These are phyloP conservation scores for Collybia sordida DNA, from an alignment of 768 basidiomycete genomes.

Conservation along the genomic window DNA sequence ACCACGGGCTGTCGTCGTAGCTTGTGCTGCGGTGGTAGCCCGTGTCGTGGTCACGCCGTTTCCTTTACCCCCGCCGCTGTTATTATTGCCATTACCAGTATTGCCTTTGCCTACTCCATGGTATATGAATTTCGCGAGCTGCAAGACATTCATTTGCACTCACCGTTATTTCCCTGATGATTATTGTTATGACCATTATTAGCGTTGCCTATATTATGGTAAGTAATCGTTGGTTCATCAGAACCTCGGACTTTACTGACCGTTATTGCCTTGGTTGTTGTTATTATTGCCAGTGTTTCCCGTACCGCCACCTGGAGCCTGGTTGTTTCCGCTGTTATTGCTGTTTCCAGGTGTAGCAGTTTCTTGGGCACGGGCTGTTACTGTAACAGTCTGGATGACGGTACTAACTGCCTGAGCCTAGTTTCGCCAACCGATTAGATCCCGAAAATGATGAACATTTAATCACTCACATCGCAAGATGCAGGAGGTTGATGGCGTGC, in stretches of 20 bases:
- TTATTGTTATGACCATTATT: conserved; percentile 8
- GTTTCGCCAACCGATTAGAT: conserved; percentile 10
- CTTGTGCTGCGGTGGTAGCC: background rate
- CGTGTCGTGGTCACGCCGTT: background rate
- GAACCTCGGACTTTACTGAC: background rate
- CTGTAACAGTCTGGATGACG: conserved; percentile 32
- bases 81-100: conserved; percentile 7
- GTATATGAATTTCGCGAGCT: background rate
- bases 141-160: background rate
- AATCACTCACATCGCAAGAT: conserved; percentile 18
- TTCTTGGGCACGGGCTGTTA: conserved; percentile 28
- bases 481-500: conserved; percentile 14
- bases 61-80: conserved; percentile 3
- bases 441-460: background rate
- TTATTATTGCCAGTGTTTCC: conserved; percentile 15
- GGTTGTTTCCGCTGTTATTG: conserved; percentile 8
- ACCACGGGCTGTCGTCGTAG: background rate
- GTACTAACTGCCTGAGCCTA: conserved; percentile 20
- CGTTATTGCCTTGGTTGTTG: conserved; percentile 9
- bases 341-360: conserved; percentile 12
- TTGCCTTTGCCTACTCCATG: conserved; percentile 12
- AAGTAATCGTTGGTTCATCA: background rate
- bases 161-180: no score
- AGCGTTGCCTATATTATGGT: conserved; percentile 2
- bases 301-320: background rate